phyloP scores from a whole-genome alignment of 1,284 basidiomycete genomes.

The Waitea zeae region DNA sequence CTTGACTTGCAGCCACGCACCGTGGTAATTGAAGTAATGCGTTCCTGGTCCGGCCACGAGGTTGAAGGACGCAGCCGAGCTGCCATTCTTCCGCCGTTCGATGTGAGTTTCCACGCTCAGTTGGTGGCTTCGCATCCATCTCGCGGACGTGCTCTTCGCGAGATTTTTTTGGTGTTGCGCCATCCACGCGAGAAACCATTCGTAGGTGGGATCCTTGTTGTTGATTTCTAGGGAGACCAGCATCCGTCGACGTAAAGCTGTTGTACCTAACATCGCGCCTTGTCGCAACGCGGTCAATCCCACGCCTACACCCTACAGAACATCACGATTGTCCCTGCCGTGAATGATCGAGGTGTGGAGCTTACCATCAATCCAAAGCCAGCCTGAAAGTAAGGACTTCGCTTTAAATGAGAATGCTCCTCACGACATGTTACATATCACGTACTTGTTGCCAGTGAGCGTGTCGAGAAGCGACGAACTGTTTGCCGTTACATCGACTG shows the following conservation, averaged over 20 bases:
- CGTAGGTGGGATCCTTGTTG: constrained; percentile 88
- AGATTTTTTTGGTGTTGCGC: constrained; percentile 33
- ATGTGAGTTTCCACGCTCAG: constrained; percentile 88
- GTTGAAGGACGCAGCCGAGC: constrained; percentile 74
- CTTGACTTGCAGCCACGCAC: constrained; percentile 94
- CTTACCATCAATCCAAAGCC: constrained; percentile 90
- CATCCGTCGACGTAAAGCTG: constrained; percentile 73
- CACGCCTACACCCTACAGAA: constrained; percentile 66
- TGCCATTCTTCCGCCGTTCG: constrained; percentile 80
- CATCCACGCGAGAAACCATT: constrained; percentile 99
- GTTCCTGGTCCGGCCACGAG: constrained; percentile 92
- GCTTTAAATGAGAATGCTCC: constrained; percentile 15
- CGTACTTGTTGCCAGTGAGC: too few relatives aligned
- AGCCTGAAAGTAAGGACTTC: constrained; percentile 88
- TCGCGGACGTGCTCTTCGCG: constrained; percentile 14
- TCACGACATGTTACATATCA: too few relatives aligned
- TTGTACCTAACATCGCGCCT: constrained; percentile 51
- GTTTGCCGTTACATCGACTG: too few relatives aligned
- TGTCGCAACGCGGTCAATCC: constrained; percentile 62
- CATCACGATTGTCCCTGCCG: constrained; percentile 2
- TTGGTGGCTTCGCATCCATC: constrained; percentile 72
- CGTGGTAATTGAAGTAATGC: constrained; percentile 82
- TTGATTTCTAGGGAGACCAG: constrained; percentile 94
- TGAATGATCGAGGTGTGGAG: constrained; percentile 2
- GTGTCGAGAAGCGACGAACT: too few relatives aligned